Evolutionary conservation across 2,329 filamentous ascomycete species (phyloP), one percentile per base, ranked within the genome.

Genomic region (Pseudogymnoascus sp.): DNA sequence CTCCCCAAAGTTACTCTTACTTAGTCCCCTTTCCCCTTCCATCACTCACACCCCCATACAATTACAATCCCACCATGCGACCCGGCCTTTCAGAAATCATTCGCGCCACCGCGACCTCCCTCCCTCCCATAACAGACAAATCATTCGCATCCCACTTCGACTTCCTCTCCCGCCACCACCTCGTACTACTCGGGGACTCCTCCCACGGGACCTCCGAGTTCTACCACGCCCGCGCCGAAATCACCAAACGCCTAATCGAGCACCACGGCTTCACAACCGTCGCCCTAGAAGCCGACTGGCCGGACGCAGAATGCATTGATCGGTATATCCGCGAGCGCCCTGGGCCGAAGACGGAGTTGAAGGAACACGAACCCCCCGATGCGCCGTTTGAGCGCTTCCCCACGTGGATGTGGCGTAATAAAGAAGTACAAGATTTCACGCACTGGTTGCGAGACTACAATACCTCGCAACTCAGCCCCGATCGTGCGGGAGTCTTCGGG

Each of bases 361-460:
- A 31, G 23, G n/a, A 53, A 6, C 1, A 70, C 5, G 70, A 76
- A 31, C 46, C 46, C 4, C 46, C 25, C 3, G 23, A 53, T 11
- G 74, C 76, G 38, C 73, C 76, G 5, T 83, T 83, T 67, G 73
- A 78, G 40, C 75, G 80, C 25, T 83, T 83, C 59, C 81, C 81
- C 12, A 79, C 77, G 3, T 83, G 81, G 81, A 83, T 83, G 81
- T 83, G 81, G 81, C 76, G 81, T 10, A 83, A 83, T 65, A 70
- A 72, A 12, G 81, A 83, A 66, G 77, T 82, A 66, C 78, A 81
- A 63, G 75, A 76, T 2, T 78, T 83, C 59, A 75, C 79, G 10
- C 78, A 82, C 67, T 84, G 81, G 81, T 73, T 83, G 71, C 75
- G 80, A 5, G 69, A 75, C 18, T 75, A 75, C 66, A 53, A 53